These are phyloP conservation scores for Saccharomyces uvarum DNA, from an alignment of 1,139 yeast genomes.

Conservation along the genomic window DNA sequence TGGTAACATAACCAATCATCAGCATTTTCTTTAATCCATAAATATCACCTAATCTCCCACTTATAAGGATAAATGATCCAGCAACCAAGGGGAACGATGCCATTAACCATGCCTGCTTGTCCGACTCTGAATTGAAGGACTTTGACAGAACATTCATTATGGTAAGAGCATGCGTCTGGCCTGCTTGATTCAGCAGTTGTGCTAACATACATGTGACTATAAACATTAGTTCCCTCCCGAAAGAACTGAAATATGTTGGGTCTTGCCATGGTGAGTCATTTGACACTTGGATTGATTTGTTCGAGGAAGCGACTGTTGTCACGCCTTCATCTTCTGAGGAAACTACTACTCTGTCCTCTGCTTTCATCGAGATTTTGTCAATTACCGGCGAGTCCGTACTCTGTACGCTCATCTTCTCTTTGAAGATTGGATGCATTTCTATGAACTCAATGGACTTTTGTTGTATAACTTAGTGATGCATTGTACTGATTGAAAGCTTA, in stretches of 20 bases:
- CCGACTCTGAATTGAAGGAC: constrained; percentile 23
- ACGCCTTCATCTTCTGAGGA: not conserved
- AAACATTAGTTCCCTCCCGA: constrained; percentile 30
- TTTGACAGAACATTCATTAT: constrained; percentile 30
- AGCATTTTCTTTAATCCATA: constrained; percentile 43
- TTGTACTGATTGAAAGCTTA: not conserved
- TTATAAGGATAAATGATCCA: constrained; percentile 46
- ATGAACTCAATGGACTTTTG: not conserved
- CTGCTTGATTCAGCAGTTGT: constrained; percentile 33
- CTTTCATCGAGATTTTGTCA: not conserved
- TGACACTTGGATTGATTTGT: not conserved
- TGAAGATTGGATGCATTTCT: not conserved
- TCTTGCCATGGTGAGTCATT: constrained; percentile 7
- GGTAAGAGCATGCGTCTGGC: constrained; percentile 30
- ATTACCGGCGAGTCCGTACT: not conserved
- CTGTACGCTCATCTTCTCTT: not conserved
- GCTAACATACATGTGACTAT: constrained; percentile 36
- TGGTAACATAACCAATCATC: constrained; percentile 41
- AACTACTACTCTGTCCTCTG: not conserved
- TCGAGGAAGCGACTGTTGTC: not conserved
- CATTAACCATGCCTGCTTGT: constrained; percentile 46
- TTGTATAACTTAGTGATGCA: not conserved
- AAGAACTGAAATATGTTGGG: constrained; percentile 16
- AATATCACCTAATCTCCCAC: constrained; percentile 49
- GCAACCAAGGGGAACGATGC: constrained; percentile 50